Percentiles rank a stretch among this genome's conserved stretches.
These are phyloP conservation scores for Viola pubescens DNA, from an alignment of 441 rosid species.

Conservation along the genomic window DNA sequence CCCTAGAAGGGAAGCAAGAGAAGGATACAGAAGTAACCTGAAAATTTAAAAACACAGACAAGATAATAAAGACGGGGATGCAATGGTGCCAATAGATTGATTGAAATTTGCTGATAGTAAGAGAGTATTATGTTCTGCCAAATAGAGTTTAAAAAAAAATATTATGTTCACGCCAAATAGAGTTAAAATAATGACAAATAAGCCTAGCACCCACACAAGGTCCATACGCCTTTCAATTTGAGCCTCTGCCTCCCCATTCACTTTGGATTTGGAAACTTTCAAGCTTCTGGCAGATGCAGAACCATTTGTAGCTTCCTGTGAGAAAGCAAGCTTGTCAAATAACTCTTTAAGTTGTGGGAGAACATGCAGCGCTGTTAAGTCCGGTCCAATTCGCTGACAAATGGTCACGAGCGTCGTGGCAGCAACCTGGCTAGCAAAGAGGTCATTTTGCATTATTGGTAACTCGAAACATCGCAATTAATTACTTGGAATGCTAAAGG, in stretches of 20 bases:
- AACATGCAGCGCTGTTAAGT: conserved; percentile 74
- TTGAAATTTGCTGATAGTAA: too few species aligned
- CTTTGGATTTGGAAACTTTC: conserved; percentile 36
- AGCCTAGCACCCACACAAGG: conserved; percentile 73
- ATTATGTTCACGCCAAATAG: neutral
- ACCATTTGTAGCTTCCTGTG: conserved; percentile 44
- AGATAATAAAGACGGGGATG: conserved; percentile 8
- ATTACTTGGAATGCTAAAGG: conserved; percentile 4
- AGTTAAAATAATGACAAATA: conserved; percentile 18
- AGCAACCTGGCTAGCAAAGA: conserved; percentile 56
- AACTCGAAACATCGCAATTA: conserved; percentile 8
- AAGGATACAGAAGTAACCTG: conserved; percentile 91
- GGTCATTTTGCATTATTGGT: neutral
- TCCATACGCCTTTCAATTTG: conserved; percentile 78
- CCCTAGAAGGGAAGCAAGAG: conserved; percentile 85
- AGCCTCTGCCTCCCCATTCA: conserved; percentile 51
- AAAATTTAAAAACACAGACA: conserved; percentile 19
- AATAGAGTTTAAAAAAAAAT: too few species aligned
- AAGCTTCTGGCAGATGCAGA: conserved; percentile 42
- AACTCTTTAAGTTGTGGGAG: conserved; percentile 86
- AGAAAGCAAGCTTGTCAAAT: conserved; percentile 93
- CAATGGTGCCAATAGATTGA: too few species aligned
- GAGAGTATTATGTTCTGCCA: too few species aligned
- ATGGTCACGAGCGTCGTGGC: conserved; percentile 61
- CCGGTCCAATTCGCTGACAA: conserved; percentile 90